Evolutionary conservation across 1,284 basidiomycete genomes (phyloP).

Genomic region (Erythrobasidium hasegawianum): DNA sequence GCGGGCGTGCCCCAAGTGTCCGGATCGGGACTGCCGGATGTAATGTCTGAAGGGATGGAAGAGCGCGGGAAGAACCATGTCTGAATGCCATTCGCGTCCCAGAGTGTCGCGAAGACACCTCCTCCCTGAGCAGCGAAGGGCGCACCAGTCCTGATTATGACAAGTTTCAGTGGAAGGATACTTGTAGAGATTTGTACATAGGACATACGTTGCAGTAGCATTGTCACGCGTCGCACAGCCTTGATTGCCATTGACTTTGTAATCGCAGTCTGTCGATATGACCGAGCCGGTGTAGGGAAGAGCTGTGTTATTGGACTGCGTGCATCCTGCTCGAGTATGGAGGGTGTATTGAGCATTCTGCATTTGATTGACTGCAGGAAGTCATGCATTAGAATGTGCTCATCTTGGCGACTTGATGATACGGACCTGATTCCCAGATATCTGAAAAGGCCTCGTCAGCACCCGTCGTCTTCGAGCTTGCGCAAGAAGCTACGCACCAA

Average conservation of each 20-base stretch:
- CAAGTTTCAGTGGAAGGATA: too few relatives aligned
- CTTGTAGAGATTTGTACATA: too few relatives aligned
- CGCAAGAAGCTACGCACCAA: neutral
- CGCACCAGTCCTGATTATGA: slow-evolving; percentile 21
- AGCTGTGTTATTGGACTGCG: slow-evolving; percentile 52
- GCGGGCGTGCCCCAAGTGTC: slow-evolving; percentile 57
- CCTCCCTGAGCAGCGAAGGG: slow-evolving; percentile 55
- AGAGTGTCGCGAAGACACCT: slow-evolving; percentile 70
- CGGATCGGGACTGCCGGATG: slow-evolving; percentile 50
- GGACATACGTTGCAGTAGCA: slow-evolving; percentile 53
- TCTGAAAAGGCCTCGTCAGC: neutral
- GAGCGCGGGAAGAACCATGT: slow-evolving; percentile 59
- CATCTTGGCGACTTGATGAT: too few relatives aligned
- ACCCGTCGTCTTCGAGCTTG: neutral
- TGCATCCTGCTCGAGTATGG: slow-evolving; percentile 62
- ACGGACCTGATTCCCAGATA: slow-evolving; percentile 32
- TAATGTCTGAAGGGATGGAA: slow-evolving; percentile 66
- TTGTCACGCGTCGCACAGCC: slow-evolving; percentile 64
- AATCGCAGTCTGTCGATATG: slow-evolving; percentile 25
- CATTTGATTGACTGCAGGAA: slow-evolving; percentile 9
- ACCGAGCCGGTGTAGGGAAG: slow-evolving; percentile 47
- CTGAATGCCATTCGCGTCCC: slow-evolving; percentile 63
- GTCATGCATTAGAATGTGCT: too few relatives aligned
- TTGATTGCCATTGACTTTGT: slow-evolving; percentile 54
- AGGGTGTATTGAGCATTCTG: slow-evolving; percentile 59